Evolutionary conservation across 768 basidiomycete species (phyloP).

Genomic region (Termitomyces sp.): DNA sequence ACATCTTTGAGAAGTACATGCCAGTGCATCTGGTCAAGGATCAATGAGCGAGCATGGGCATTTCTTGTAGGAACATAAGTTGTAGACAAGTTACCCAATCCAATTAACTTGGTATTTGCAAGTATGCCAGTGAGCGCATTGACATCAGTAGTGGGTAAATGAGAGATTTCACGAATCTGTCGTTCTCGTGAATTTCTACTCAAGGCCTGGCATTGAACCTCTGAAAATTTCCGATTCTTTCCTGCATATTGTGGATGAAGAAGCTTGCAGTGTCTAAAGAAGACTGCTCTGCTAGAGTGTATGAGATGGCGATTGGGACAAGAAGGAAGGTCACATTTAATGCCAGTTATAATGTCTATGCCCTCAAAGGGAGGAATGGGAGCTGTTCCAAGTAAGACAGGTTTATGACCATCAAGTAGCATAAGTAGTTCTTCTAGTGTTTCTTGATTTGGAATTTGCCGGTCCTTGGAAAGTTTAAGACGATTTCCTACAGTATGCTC

Average conservation of each 20-base stretch:
- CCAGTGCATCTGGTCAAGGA: neutral
- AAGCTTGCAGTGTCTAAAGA: neutral
- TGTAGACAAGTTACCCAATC: neutral
- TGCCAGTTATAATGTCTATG: neutral
- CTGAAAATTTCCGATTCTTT: neutral
- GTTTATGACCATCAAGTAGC: neutral
- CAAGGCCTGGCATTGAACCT: neutral
- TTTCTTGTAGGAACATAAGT: neutral
- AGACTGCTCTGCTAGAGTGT: neutral
- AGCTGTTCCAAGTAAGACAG: neutral
- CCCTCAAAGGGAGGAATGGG: neutral
- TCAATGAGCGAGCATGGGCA: neutral
- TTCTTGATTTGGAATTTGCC: neutral
- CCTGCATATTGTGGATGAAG: neutral
- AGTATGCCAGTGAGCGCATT: neutral
- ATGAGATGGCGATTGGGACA: neutral
- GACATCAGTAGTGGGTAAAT: neutral
- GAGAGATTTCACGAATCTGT: neutral
- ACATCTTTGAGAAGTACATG: neutral
- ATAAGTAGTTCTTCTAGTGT: neutral
- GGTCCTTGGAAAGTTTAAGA: neutral
- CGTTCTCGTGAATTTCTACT: neutral
- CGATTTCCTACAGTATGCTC: neutral
- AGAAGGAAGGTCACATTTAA: neutral
- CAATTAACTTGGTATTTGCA: neutral